These are phyloP conservation scores for Boletus rex-veris DNA, from an alignment of 768 basidiomycete genomes.

Conservation along the genomic window DNA sequence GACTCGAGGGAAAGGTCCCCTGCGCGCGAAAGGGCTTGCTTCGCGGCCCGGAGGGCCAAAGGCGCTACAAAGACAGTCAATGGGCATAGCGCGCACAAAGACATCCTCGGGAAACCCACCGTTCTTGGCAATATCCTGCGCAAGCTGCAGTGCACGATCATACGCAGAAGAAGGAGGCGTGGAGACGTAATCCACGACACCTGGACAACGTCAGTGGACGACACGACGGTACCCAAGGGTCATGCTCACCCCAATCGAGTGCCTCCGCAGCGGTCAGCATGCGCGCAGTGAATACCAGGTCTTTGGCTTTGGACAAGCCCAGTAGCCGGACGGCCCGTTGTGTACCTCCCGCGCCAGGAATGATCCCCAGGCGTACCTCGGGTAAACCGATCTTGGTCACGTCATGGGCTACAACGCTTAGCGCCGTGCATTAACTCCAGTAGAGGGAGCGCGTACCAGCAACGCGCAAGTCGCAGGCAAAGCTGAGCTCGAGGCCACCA, in stretches of 20 bases:
- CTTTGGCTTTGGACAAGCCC: slow-evolving; percentile 78
- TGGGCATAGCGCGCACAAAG: not conserved
- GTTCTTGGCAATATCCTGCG: slow-evolving; percentile 59
- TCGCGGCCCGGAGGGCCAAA: slow-evolving; percentile 82
- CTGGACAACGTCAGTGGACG: slow-evolving; percentile 36
- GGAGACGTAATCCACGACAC: slow-evolving; percentile 81
- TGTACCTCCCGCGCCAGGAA: slow-evolving; percentile 89
- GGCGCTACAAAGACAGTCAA: slow-evolving; percentile 52
- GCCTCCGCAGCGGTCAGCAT: slow-evolving; percentile 66
- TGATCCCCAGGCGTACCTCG: slow-evolving; percentile 76
- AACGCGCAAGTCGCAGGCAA: slow-evolving; percentile 88
- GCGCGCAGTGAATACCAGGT: slow-evolving; percentile 80
- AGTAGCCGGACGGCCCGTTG: slow-evolving; percentile 77
- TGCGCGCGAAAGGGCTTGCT: slow-evolving; percentile 78
- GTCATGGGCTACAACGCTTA: slow-evolving; percentile 41
- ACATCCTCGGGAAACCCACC: slow-evolving; percentile 40
- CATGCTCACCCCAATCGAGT: slow-evolving; percentile 57
- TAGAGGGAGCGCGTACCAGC: slow-evolving; percentile 55
- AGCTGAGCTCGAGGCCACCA: slow-evolving; percentile 84
- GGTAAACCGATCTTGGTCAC: slow-evolving; percentile 89
- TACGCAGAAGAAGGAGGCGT: slow-evolving; percentile 55
- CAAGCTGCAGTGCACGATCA: slow-evolving; percentile 69
- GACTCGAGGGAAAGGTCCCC: slow-evolving; percentile 75
- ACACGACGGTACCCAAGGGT: not conserved
- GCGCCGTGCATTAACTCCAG: not conserved